Base-by-base conservation (phyloP, 2,329 filamentous ascomycete genomes). In the Teratosphaeria gauchensis region DNA sequence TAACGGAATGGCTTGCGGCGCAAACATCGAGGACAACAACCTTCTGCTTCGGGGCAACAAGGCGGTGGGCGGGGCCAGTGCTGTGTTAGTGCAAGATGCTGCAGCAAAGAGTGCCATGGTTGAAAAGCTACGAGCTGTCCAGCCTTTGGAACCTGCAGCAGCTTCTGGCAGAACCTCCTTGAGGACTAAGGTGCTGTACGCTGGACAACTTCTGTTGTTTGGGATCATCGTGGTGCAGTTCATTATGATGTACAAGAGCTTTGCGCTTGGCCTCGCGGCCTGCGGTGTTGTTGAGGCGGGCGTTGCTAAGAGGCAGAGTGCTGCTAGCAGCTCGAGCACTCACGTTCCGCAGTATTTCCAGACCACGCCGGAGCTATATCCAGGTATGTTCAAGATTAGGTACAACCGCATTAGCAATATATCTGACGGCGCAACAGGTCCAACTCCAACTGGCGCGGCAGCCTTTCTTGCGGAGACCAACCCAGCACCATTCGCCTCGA, bases 381-480 rank as follows among this genome's bases (percentile, higher is more conserved):
- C 52, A 59, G 33, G 51, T 53, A 21, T 21, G 33, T 21, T 38
- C 33, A 12, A 16, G 46, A 55, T 51, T 19, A 42, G 52, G 32
- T 30, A 14, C 58, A 14, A 31, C 4, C 14, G 24, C 56, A 16
- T 19, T n/a, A 21, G 28, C 24, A 28, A 28, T 6, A 6, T n/a
- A n/a, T 19, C 21, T 38, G 51, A 56, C 32, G 7, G 8, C 52
- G 8, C 52, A 3, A 33, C 78, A 71, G 86, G 86, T 1, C 86
- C 86, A 42, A 89, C 85, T 4, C 78, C 84, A n/a, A 91, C 87
- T 1, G 88, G 88, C 14, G 76, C 74, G 58, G 78, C 86, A 30
- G 83, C 88, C 1, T 90, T 89, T 69, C 75, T 91, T 59, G 88
- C 87, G 1, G 82, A 89, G 73, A 89, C 84, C 6, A 84, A 87